These are phyloP conservation scores for Tephrocybe sp. DNA, from an alignment of 768 basidiomycete species.

Conservation along the genomic window DNA sequence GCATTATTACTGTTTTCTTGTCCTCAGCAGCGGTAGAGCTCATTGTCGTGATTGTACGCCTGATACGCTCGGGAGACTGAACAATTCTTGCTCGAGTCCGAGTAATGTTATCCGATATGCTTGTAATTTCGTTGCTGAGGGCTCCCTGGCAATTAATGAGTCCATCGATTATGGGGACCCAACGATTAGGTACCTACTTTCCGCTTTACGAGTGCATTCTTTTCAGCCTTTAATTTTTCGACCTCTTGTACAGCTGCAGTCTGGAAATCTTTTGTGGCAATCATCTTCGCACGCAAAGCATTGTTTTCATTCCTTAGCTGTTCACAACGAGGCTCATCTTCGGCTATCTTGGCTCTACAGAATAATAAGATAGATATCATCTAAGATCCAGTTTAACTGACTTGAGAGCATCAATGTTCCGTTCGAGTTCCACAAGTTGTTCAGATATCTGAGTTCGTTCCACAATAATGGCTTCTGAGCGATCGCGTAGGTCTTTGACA, in stretches of 20 bases:
- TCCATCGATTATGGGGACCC: background rate
- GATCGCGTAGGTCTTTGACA: constrained; percentile 57
- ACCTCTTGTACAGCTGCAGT: constrained; percentile 58
- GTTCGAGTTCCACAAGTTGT: constrained; percentile 46
- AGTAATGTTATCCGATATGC: constrained; percentile 56
- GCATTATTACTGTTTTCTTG: constrained; percentile 58
- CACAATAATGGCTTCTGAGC: constrained; percentile 51
- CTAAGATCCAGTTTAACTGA: constrained; percentile 28
- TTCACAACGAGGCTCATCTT: constrained; percentile 69
- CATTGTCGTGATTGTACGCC: constrained; percentile 80
- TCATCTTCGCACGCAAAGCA: constrained; percentile 59
- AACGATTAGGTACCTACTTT: constrained; percentile 43
- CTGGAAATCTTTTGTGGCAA: constrained; percentile 68
- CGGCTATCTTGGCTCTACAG: constrained; percentile 55
- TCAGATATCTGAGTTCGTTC: constrained; percentile 60
- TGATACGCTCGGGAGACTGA: constrained; percentile 88
- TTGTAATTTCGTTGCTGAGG: constrained; percentile 57
- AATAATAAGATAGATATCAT: background rate
- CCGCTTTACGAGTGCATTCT: constrained; percentile 57
- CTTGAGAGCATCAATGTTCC: constrained; percentile 55
- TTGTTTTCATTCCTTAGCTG: constrained; percentile 58
- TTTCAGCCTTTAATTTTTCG: constrained; percentile 71
- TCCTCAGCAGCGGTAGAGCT: constrained; percentile 63
- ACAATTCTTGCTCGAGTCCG: constrained; percentile 77
- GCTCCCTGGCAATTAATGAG: constrained; percentile 42